Conservation (phyloP, 345 rosid genomes). For the Hibiscus tridactylites region DNA sequence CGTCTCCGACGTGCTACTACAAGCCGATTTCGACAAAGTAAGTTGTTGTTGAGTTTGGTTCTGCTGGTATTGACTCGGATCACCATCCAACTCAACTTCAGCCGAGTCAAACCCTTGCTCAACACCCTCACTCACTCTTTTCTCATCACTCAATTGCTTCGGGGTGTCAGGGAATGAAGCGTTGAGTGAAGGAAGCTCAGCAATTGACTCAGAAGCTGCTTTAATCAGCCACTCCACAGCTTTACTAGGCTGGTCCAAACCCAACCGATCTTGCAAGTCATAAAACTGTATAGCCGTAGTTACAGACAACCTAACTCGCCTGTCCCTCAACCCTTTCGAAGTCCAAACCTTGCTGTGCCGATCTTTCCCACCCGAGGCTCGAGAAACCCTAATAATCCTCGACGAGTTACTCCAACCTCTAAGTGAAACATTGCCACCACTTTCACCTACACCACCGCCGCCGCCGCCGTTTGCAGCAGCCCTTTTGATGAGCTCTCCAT, state of each 20-base stretch:
- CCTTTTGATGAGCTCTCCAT: constrained; percentile 41
- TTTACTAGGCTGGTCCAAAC: constrained; percentile 94
- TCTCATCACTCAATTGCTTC: constrained; percentile 56
- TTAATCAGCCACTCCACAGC: constrained; percentile 96
- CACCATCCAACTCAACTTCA: constrained; percentile 43
- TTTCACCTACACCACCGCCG: not conserved
- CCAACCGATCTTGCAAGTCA: constrained; percentile 88
- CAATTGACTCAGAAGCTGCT: constrained; percentile 70
- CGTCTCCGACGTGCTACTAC: constrained; percentile 91
- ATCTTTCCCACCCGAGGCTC: constrained; percentile 97
- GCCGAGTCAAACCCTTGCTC: constrained; percentile 49
- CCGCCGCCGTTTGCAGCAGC: constrained; percentile 9
- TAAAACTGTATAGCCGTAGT: constrained; percentile 90
- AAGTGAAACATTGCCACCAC: constrained; percentile 25
- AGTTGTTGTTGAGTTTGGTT: constrained; percentile 31
- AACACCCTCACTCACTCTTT: constrained; percentile 31
- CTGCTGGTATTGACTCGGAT: constrained; percentile 27
- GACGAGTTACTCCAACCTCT: constrained; percentile 71
- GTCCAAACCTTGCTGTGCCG: constrained; percentile 98
- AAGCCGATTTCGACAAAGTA: constrained; percentile 77
- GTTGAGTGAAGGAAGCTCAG: constrained; percentile 80
- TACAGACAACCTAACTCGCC: constrained; percentile 85
- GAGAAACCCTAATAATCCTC: constrained; percentile 87
- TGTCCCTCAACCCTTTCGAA: constrained; percentile 79
- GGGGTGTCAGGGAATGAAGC: constrained; percentile 53